Evolutionary conservation across 2,329 filamentous ascomycete genomes (phyloP), one percentile per base, ranked within the genome.

Genomic region (Grosmannia clavigera): DNA sequence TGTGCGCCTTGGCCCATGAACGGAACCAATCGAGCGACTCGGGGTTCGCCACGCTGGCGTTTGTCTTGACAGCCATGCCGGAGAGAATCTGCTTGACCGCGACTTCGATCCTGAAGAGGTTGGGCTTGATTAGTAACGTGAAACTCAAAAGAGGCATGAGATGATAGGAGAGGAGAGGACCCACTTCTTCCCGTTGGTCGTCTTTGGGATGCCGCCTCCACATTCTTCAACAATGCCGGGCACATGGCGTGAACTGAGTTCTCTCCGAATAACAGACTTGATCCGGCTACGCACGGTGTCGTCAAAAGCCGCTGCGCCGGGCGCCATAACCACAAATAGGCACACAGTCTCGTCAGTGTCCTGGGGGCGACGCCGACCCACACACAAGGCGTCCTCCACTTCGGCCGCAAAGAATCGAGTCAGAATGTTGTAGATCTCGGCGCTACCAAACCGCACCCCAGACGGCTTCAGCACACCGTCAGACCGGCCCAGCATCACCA

Each of bases 361-460:
- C 3, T 79, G 77, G 58, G 82, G 77, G 22, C 84, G 81, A 60
- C 91, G 78, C 3, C 90, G 80, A 0, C 94, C 92, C 43, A 97
- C 84, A 68, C 92, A 97, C 2, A 97, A 78, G 0, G 90, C 89
- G 67, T 99, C 92, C 62, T 90, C 86, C 22, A 97, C 78, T 60
- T 92, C 82, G 12, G 79, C 74, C 0, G 85, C 81, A 67, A 96
- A 96, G 72, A 91, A 87, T 65, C 88, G 84, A 1, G 94, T 82
- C 33, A 97, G 75, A n/a, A 96, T 79, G 70, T 96, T 96, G 73
- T 97, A 97, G 25, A 99, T 96, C 76, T 99, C 94, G 0, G 92
- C 91, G 38, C 86, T 91, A 5, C 92, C 92, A 69, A 99, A 97
- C 0, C 92, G 80, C 22, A 99, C 90, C 2, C 94, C 94, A 0